Evolutionary conservation across 768 basidiomycete species (phyloP).

Genomic region (Naganishia friedmannii): DNA sequence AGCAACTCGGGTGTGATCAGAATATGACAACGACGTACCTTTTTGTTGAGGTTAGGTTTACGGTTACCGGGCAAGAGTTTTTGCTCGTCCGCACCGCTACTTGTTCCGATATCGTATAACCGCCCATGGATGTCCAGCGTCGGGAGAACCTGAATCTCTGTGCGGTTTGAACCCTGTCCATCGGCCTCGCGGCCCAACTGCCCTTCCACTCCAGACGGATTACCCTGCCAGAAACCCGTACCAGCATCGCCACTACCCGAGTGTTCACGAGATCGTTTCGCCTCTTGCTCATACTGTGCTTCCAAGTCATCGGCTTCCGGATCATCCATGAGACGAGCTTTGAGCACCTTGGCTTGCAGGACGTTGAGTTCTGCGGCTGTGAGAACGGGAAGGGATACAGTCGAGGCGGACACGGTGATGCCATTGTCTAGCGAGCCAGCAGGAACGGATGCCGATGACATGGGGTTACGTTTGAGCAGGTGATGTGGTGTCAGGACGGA

Average conservation of each 20-base stretch:
- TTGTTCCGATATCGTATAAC: slow-evolving; percentile 79
- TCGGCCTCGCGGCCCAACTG: slow-evolving; percentile 39
- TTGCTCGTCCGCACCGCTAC: slow-evolving; percentile 58
- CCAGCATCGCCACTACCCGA: slow-evolving; percentile 35
- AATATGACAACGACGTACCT: slow-evolving; percentile 54
- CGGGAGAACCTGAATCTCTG: slow-evolving; percentile 77
- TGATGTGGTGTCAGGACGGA: slow-evolving; percentile 77
- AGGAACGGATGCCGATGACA: slow-evolving; percentile 21
- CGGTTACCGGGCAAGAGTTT: slow-evolving; percentile 64
- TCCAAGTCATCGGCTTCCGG: slow-evolving; percentile 74
- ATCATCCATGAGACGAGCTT: slow-evolving; percentile 81
- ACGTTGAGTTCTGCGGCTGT: slow-evolving; percentile 68
- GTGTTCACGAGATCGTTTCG: slow-evolving; percentile 53
- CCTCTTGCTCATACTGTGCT: slow-evolving; percentile 75
- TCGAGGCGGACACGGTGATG: slow-evolving; percentile 32
- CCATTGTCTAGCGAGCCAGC: not conserved
- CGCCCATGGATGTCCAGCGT: slow-evolving; percentile 79
- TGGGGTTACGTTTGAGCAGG: slow-evolving; percentile 41
- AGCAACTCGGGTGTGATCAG: not conserved
- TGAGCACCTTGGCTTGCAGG: slow-evolving; percentile 85
- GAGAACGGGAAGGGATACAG: slow-evolving; percentile 45
- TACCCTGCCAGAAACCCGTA: slow-evolving; percentile 53
- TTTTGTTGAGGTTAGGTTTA: slow-evolving; percentile 65
- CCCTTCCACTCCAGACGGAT: slow-evolving; percentile 49
- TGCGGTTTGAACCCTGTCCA: slow-evolving; percentile 54